Base-by-base conservation (phyloP, 2,329 filamentous ascomycete genomes). In the Pestalotiopsis fici region DNA sequence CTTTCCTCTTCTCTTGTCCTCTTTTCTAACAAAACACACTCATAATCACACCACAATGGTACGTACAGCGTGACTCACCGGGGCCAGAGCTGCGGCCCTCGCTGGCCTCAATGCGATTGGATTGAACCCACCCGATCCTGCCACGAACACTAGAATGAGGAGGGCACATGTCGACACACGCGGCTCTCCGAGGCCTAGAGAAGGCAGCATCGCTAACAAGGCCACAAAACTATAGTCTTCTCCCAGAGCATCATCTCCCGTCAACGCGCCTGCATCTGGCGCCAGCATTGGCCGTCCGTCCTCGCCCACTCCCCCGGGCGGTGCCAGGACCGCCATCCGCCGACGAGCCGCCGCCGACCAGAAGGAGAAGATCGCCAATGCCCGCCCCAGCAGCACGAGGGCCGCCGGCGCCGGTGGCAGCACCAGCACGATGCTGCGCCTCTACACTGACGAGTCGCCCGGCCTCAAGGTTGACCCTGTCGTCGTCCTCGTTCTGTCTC, bases 401-500 rank as follows among this genome's bases (percentile, higher is more conserved):
- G 91, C 95, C 50, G 96, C 96, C 39, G 96, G 96, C 74, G 96
- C 96, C 21, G 96, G 96, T 73, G 96, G 96, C 72, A 98, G 94
- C 80, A 97, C 92, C 82, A 97, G 94, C 85, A 99, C 96, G 65
- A 99, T 99, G 96, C 87, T 99, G 85, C 95, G 95, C 94, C 91
- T 99, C 57, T 99, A 99, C 90, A 99, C 96, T 67, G 96, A 99
- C 79, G 96, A 99, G 86, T 97, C 93, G 72, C 96, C 96, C 68
- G 96, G 96, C 70, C 86, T 99, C 76, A 97, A 98, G 86, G 96
- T 99, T 72, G 96, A 99, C 81, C 96, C 96, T 25, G 96, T 99
- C 68, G 95, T 99, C 72, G 95, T 99, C 71, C 88, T 99, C 78
- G 96, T 98, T 74, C 87, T 99, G 75, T 97, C 94, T 77, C 89